Evolutionary conservation across 2,329 filamentous ascomycete species (phyloP).

Genomic region (Cladophialophora exuberans): DNA sequence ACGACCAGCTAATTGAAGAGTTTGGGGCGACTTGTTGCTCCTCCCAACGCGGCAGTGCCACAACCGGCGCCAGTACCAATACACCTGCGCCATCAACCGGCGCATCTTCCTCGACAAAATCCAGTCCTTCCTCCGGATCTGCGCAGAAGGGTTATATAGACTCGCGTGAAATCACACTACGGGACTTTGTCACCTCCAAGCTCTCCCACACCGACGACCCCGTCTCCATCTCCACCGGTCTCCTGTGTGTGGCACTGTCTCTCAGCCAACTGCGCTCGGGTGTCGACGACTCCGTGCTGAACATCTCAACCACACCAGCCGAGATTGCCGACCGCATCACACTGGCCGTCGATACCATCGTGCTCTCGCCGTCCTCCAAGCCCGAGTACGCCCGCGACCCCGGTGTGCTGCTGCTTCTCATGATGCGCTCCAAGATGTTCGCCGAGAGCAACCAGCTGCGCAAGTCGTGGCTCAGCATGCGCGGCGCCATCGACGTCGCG

Average conservation of each 20-base stretch:
- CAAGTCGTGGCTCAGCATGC: constrained; percentile 29
- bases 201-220: constrained; percentile 17
- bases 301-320: constrained; percentile 21
- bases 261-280: constrained; percentile 26
- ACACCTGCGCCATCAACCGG: not conserved
- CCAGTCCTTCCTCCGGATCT: not conserved
- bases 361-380: constrained; percentile 22
- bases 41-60: no score
- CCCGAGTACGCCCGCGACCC: constrained; percentile 19
- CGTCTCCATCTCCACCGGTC: constrained; percentile 25
- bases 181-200: constrained; percentile 28
- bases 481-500: constrained; percentile 23
- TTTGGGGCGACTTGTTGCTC: not conserved
- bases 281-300: constrained; percentile 26
- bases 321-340: constrained; percentile 27
- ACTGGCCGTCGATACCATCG: constrained; percentile 28
- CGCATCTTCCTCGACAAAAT: no score
- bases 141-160: not conserved
- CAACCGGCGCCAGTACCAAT: not conserved
- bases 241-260: constrained; percentile 31
- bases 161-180: constrained; percentile 12
- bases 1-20: not conserved
- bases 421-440: constrained; percentile 31
- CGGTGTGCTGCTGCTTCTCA: constrained; percentile 24
- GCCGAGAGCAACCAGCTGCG: constrained; percentile 30